These are phyloP conservation scores for Apiospora arundinis DNA, from an alignment of 2,329 filamentous ascomycete genomes.

Conservation along the genomic window DNA sequence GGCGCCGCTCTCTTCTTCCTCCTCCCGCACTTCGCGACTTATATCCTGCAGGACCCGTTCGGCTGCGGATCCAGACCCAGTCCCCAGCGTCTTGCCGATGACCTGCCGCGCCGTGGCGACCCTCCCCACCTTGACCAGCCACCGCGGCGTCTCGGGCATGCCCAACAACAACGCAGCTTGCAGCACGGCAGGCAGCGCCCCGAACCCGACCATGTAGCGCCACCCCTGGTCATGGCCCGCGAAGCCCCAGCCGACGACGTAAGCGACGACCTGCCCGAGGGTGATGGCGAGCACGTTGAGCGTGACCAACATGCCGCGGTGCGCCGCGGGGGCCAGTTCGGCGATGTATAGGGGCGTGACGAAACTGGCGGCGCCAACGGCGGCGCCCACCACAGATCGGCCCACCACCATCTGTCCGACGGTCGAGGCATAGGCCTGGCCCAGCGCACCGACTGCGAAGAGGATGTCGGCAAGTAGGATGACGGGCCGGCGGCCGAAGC, in stretches of 20 bases:
- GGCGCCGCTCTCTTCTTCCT: constrained; percentile 59
- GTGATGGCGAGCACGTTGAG: constrained; percentile 85
- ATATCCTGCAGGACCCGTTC: constrained; percentile 71
- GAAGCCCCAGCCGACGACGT: constrained; percentile 81
- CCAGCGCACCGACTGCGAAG: constrained; percentile 70
- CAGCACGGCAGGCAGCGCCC: constrained; percentile 75
- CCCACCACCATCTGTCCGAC: constrained; percentile 72
- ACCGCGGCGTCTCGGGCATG: constrained; percentile 89
- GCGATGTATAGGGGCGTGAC: constrained; percentile 89
- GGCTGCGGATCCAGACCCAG: constrained; percentile 55
- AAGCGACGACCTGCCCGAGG: constrained; percentile 86
- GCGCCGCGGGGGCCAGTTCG: constrained; percentile 79
- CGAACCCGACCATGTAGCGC: constrained; percentile 91
- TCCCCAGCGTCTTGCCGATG: constrained; percentile 60
- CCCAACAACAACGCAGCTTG: constrained; percentile 72
- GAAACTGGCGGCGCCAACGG: constrained; percentile 78
- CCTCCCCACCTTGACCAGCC: constrained; percentile 75
- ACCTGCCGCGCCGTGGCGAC: constrained; percentile 68
- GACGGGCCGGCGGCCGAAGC: constrained; percentile 65
- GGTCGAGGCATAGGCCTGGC: constrained; percentile 65
- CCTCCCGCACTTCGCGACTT: constrained; percentile 75
- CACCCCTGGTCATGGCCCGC: constrained; percentile 71
- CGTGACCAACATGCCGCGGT: constrained; percentile 81
- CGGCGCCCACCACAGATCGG: constrained; percentile 72
- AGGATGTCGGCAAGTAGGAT: constrained; percentile 69